phyloP scores from a whole-genome alignment of 768 basidiomycete genomes.

The Trametes cingulata region DNA sequence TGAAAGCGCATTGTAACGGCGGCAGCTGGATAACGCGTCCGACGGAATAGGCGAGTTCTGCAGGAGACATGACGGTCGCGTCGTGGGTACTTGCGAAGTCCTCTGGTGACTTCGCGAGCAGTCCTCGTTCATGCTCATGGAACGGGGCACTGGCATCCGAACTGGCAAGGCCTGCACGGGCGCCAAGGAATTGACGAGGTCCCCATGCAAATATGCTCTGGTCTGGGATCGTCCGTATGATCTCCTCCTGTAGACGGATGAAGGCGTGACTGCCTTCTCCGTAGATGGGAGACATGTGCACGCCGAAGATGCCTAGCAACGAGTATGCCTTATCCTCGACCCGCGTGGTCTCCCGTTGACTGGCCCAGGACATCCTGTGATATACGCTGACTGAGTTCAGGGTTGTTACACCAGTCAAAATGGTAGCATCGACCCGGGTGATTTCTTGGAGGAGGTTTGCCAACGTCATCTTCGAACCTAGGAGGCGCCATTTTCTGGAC shows the following conservation, averaged over 20 bases:
- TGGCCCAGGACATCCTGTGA: constrained; percentile 7
- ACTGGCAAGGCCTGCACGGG: too few relatives aligned
- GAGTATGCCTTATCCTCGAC: constrained; percentile 13
- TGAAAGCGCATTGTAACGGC: too few relatives aligned
- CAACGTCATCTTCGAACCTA: not conserved
- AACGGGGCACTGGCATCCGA: too few relatives aligned
- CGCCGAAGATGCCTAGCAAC: constrained; percentile 11
- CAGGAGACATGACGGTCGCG: too few relatives aligned
- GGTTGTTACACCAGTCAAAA: not conserved
- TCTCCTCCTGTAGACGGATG: constrained; percentile 5
- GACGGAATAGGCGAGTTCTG: too few relatives aligned
- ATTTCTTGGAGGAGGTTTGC: not conserved
- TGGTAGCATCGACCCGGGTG: not conserved
- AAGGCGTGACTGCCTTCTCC: constrained; percentile 3
- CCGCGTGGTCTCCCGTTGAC: not conserved
- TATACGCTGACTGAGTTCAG: not conserved
- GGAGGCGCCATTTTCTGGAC: not conserved
- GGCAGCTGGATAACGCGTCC: too few relatives aligned
- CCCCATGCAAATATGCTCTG: constrained; percentile 1
- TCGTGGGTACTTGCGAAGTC: too few relatives aligned
- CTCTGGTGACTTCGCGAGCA: too few relatives aligned
- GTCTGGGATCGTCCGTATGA: not conserved
- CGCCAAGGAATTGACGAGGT: too few relatives aligned
- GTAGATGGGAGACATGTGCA: not conserved
- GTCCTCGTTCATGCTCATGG: too few relatives aligned